Percentiles rank a stretch among this genome's conserved stretches.
Conservation (phyloP, 306 rosid genomes). For the Corylus avellana region DNA sequence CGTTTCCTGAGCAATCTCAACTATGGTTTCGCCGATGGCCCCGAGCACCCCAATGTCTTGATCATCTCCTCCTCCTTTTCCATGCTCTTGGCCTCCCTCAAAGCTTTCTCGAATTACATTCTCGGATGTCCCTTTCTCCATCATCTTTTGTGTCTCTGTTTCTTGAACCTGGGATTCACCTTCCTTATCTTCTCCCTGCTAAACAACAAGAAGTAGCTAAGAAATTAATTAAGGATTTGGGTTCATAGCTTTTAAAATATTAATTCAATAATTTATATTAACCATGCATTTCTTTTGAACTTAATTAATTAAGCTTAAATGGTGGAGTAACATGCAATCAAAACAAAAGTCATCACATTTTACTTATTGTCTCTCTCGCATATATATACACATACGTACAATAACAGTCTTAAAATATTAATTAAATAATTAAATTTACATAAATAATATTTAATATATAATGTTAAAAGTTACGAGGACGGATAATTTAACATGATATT, state of each 20-base stretch:
- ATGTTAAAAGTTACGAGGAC: too few species aligned
- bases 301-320: too few species aligned
- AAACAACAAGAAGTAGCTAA: background rate
- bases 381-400: too few species aligned
- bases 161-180: slow-evolving; percentile 16
- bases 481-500: too few species aligned
- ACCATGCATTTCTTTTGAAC: too few species aligned
- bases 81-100: slow-evolving; percentile 27
- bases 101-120: background rate
- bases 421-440: too few species aligned
- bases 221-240: background rate
- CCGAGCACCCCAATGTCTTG: slow-evolving; percentile 34
- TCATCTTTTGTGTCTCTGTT: background rate
- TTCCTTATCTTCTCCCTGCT: background rate
- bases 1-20: slow-evolving; percentile 61
- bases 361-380: too few species aligned
- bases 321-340: too few species aligned
- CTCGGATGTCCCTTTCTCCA: background rate
- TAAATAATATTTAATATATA: too few species aligned
- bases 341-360: too few species aligned
- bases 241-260: background rate
- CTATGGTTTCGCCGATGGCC: slow-evolving; percentile 63
- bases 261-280: background rate
- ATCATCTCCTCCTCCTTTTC: background rate
- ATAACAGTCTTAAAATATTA: too few species aligned